Percentiles rank a stretch among this genome's conserved stretches.
Evolutionary conservation across 108 stramenopile genomes (phyloP).

Genomic region (Cyclostephanos invisitatus): DNA sequence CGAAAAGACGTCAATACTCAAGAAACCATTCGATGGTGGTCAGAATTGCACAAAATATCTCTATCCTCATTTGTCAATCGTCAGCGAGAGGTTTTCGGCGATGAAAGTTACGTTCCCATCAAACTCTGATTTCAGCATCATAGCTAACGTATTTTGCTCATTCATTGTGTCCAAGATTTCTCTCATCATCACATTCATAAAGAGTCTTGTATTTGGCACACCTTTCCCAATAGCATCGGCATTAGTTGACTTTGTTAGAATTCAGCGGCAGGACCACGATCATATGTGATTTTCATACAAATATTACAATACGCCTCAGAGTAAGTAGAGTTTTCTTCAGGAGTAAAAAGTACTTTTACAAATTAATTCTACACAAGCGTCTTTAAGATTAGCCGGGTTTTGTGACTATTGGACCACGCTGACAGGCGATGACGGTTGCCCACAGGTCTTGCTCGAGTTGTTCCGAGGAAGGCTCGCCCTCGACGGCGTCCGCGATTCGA

Average conservation of each 20-base stretch:
- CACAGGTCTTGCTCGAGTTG: background rate
- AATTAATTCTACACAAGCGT: background rate
- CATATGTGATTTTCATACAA: background rate
- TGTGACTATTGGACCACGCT: background rate
- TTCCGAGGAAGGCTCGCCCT: background rate
- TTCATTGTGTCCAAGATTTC: constrained; percentile 2
- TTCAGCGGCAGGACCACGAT: background rate
- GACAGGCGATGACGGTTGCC: background rate
- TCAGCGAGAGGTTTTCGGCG: background rate
- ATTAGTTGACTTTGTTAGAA: constrained; percentile 3
- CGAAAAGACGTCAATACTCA: background rate
- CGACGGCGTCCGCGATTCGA: constrained; percentile 5
- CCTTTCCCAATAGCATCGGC: background rate
- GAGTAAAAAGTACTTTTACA: background rate
- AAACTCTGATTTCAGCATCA: background rate
- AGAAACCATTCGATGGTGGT: background rate
- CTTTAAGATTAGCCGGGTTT: background rate
- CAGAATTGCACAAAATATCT: background rate
- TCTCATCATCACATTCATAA: background rate
- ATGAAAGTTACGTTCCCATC: constrained; percentile 10
- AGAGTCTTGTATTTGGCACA: constrained; percentile 9
- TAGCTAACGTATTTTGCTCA: constrained; percentile 10
- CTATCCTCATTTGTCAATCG: background rate
- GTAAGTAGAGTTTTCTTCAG: too few relatives aligned
- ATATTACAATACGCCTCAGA: too few relatives aligned